Evolutionary conservation across 2,329 filamentous ascomycete genomes (phyloP), one percentile per base, ranked within the genome.

Genomic region (Esteya vermicola): DNA sequence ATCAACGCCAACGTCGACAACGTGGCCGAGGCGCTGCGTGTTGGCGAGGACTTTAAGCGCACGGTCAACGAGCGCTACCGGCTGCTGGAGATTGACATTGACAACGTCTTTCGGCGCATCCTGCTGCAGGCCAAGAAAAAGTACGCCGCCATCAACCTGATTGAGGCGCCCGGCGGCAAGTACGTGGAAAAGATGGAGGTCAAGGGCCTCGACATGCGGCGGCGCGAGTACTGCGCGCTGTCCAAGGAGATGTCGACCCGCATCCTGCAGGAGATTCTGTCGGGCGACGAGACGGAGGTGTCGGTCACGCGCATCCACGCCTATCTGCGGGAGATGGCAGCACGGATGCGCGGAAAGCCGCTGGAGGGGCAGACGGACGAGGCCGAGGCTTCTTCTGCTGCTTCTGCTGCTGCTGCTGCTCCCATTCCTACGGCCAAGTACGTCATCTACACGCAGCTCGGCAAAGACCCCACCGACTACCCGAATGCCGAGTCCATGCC

Each of bases 1-100:
- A 96, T 98, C 67, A 98, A 98, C 55, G 93, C 91, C 47, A 96
- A 96, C 54, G 86, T 91, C 41, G 85, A 95, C 60, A 93, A 83
- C 49, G 82, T 96, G 23, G 77, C 83, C 25, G 86, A 93, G 52
- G 91, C 91, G 2, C 65, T 95, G 51, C 88, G 83, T 54, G 82
- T 98, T 38, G 93, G 91, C 42, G 79, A 85, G 33, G 85, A 96
- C 47, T 96, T 98, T 70, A 96, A 95, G 63, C 81, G 78, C 51
- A 76, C 85, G 20, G 91, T 98, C 61, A 98, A 98, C 55, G 85
- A 94, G 51, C 78, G 81, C 46, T 98, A 98, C 60, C 82, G 72
- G 52, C 72, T 95, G 38, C 70, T 98, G 13, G 93, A 98, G 57
- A 98, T 98, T 48, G 91, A 98, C 54, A 94, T 98, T 49, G 91